Base-by-base conservation (phyloP, 2,329 filamentous ascomycete species). In the Alternaria gansuensis region DNA sequence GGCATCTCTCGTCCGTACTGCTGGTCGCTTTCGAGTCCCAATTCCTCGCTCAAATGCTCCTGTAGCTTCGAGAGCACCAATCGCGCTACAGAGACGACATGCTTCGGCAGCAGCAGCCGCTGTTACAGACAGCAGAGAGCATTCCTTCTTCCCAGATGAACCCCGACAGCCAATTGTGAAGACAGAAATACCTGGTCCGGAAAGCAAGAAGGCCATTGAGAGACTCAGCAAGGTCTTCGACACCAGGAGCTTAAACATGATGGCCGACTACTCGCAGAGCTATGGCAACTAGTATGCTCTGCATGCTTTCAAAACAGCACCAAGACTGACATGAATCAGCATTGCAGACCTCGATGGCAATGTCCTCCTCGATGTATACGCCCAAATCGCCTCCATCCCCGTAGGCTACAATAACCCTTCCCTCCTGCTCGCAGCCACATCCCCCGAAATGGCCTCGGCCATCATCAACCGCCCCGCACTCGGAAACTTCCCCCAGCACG, bases 301-400 rank as follows among this genome's bases (percentile, higher is more conserved):
- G 2, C 6, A 33, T 45, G 21, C 4, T 40, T n/a, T 7, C 24
- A 28, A 11, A 5, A 4, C 10, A 1, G 7, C n/a, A 29, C 17
- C 7, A 3, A 34, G 21, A 37, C 43, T 69, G 37, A 69, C 60
- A 34, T 31, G 29, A 9, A 4, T 8, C 33, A 78, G 76, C 67
- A 87, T 92, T 66, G 85, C 84, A 33, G 89, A 92, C 68, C 83
- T 87, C 0, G 89, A 92, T 71, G 89, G 88, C 65, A 91, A 92
- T 72, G 79, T 86, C 14, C 80, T 91, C 57, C 84, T 92, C n/a
- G 89, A 92, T 69, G 89, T 91, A 81, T 89, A 94, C 75, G 91
- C 93, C 51, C 93, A 97, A 80, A 97, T 97, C 74, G 93, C 93
- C 63, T 96, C 92, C 40, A 97, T 97, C 70, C 91, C 93, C 3